These are phyloP conservation scores for Aspergillus piperis DNA, from an alignment of 2,329 filamentous ascomycete genomes.

Conservation along the genomic window DNA sequence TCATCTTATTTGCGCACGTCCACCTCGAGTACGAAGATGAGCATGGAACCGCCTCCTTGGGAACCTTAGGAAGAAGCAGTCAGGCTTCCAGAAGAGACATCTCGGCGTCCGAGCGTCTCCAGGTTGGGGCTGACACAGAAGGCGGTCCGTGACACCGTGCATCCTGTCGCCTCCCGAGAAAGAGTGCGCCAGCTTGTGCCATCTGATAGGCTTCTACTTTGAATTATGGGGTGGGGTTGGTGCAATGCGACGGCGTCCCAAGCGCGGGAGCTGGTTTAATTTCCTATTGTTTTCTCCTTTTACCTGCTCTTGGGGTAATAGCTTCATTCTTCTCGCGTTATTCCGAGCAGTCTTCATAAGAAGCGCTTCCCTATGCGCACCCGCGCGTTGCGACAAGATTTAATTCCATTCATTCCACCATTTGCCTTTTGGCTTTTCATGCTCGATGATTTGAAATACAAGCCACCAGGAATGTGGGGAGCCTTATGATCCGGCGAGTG, in stretches of 20 bases:
- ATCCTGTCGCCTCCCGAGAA: slow-evolving; percentile 27
- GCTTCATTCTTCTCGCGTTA: background rate
- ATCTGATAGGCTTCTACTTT: slow-evolving; percentile 17
- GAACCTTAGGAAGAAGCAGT: background rate
- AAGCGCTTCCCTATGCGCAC: background rate
- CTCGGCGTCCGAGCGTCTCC: slow-evolving; percentile 20
- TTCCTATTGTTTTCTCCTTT: background rate
- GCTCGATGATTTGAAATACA: slow-evolving; percentile 14
- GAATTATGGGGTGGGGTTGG: background rate
- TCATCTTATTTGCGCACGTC: background rate
- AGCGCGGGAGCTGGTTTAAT: background rate
- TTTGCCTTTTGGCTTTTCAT: slow-evolving; percentile 9
- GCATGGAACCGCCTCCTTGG: background rate
- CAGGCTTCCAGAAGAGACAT: slow-evolving; percentile 1
- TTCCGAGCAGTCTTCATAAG: background rate
- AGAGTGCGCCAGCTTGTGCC: slow-evolving; percentile 8
- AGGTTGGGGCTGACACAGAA: slow-evolving; percentile 19
- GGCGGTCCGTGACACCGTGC: slow-evolving; percentile 31
- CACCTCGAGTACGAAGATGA: background rate
- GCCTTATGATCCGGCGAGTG: background rate
- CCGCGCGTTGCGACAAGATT: background rate
- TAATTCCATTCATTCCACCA: background rate
- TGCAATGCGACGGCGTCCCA: background rate
- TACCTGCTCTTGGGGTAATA: background rate
- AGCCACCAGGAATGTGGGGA: slow-evolving; percentile 13